Evolutionary conservation across 257 asterid species (phyloP).

Genomic region (Rehmannia glutinosa): DNA sequence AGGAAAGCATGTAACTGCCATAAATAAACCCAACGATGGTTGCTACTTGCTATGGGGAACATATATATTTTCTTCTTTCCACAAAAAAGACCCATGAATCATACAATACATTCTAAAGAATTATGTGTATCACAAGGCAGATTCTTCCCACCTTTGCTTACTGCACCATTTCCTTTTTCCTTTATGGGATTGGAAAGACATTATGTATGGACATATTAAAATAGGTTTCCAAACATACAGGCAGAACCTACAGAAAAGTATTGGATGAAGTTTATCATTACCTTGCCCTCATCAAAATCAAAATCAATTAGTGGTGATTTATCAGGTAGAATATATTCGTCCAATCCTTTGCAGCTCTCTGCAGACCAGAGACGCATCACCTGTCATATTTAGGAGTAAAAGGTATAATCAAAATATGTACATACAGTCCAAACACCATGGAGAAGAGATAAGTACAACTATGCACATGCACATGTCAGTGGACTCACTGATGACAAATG

Average conservation of each 20-base stretch:
- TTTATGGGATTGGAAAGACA: conserved; percentile 10
- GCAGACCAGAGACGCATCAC: conserved; percentile 98
- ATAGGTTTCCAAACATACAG: no score
- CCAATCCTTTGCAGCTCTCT: conserved; percentile 80
- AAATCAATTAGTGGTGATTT: conserved; percentile 83
- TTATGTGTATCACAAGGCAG: background rate
- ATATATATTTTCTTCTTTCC: background rate
- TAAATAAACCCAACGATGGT: background rate
- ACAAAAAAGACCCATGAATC: background rate
- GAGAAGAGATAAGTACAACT: background rate
- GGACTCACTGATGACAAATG: conserved; percentile 2
- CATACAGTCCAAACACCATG: background rate
- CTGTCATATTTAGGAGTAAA: conserved; percentile 36
- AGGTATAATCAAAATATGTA: conserved; percentile 5
- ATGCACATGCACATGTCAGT: conserved; percentile 1
- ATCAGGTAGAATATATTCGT: conserved; percentile 71
- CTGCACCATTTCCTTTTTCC: background rate
- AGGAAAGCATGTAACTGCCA: background rate
- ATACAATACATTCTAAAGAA: background rate
- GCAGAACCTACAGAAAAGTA: conserved; percentile 7
- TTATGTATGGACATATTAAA: background rate
- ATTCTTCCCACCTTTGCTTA: background rate
- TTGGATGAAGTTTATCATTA: conserved; percentile 25
- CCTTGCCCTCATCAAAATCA: conserved; percentile 96
- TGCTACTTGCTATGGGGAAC: no score